These are phyloP conservation scores for Ophiocordyceps australis DNA, from an alignment of 2,329 filamentous ascomycete species.

Conservation along the genomic window DNA sequence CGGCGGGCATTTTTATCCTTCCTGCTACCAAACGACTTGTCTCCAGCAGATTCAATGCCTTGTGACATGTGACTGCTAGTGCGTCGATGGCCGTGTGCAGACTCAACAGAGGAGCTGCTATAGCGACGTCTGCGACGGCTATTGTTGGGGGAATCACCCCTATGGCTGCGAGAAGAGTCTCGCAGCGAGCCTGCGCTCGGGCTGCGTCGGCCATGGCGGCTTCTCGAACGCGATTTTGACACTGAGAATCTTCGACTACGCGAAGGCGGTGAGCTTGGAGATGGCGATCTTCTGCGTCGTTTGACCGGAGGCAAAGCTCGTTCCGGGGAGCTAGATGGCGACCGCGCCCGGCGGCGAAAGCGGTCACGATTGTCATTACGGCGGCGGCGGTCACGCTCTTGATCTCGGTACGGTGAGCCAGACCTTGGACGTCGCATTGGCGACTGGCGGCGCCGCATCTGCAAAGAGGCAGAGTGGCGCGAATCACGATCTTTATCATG, in stretches of 20 bases:
- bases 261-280: slow-evolving; percentile 25
- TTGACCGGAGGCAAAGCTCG: slow-evolving; percentile 26
- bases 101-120: slow-evolving; percentile 4
- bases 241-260: slow-evolving; percentile 12
- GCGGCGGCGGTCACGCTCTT: slow-evolving; percentile 13
- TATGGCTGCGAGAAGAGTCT: background rate
- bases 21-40: slow-evolving; percentile 9
- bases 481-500: too few relatives aligned
- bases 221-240: slow-evolving; percentile 3
- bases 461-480: too few relatives aligned
- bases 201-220: background rate
- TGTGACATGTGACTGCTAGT: slow-evolving; percentile 1
- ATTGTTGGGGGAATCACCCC: background rate
- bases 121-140: slow-evolving; percentile 1
- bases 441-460: slow-evolving; percentile 15
- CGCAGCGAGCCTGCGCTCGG: too few relatives aligned
- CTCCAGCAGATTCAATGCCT: slow-evolving; percentile 1
- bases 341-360: slow-evolving; percentile 7
- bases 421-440: slow-evolving; percentile 11
- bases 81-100: slow-evolving; percentile 1
- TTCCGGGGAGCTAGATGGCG: slow-evolving; percentile 17
- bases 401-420: slow-evolving; percentile 13
- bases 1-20: too few relatives aligned
- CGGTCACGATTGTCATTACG: slow-evolving; percentile 9
- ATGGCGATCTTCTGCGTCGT: slow-evolving; percentile 29